These are phyloP conservation scores for Teunomyces panamensis DNA, from an alignment of 805 yeast genomes.

Conservation along the genomic window DNA sequence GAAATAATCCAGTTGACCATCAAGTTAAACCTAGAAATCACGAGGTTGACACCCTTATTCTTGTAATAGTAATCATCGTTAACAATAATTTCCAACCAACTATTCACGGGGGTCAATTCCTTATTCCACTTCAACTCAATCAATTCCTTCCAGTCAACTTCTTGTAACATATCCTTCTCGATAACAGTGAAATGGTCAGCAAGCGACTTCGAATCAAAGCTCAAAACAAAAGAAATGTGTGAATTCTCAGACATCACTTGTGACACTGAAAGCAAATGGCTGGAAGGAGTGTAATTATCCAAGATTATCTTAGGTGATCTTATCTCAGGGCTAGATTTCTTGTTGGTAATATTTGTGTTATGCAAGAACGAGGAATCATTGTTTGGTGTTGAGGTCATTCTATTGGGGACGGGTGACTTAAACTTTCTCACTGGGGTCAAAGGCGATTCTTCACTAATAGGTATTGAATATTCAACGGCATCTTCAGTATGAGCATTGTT, in stretches of 20 bases:
- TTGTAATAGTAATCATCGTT: slow-evolving; percentile 46
- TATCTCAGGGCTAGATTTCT: slow-evolving; percentile 5
- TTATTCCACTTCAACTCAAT: slow-evolving; percentile 73
- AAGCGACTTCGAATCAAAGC: slow-evolving; percentile 61
- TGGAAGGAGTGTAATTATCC: slow-evolving; percentile 31
- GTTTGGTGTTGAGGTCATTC: slow-evolving; percentile 14
- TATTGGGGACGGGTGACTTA: neutral
- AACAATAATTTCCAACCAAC: slow-evolving; percentile 79
- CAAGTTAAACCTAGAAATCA: slow-evolving; percentile 80
- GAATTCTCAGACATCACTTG: slow-evolving; percentile 43
- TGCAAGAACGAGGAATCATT: slow-evolving; percentile 6
- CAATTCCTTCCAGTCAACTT: slow-evolving; percentile 89
- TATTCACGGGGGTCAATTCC: slow-evolving; percentile 62
- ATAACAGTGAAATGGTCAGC: slow-evolving; percentile 84
- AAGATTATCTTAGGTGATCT: slow-evolving; percentile 31
- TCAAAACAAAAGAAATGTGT: slow-evolving; percentile 81
- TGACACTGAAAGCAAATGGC: slow-evolving; percentile 33
- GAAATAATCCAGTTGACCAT: slow-evolving; percentile 91
- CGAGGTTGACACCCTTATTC: slow-evolving; percentile 74
- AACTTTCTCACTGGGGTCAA: slow-evolving; percentile 27
- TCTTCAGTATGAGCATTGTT: slow-evolving; percentile 34
- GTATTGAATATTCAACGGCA: neutral
- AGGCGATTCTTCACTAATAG: slow-evolving; percentile 20
- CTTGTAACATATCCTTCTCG: slow-evolving; percentile 79
- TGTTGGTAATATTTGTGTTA: slow-evolving; percentile 4